Evolutionary conservation across 176 grass and related monocot genomes (phyloP).

Genomic region (Oryza glaberrima): DNA sequence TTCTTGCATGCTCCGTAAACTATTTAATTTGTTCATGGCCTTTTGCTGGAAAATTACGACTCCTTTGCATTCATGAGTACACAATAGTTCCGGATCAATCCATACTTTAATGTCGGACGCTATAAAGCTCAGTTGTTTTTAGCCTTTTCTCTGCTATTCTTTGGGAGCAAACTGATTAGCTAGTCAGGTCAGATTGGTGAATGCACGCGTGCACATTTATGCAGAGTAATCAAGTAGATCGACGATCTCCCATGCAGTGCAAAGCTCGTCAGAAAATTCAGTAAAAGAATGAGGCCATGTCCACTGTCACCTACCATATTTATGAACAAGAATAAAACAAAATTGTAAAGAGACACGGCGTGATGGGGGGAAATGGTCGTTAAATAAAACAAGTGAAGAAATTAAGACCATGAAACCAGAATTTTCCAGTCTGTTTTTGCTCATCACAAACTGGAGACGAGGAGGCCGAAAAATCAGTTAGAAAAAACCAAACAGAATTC

Average conservation of each 20-base stretch:
- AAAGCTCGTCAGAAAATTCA: background rate
- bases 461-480: no score
- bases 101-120: no score
- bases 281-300: background rate
- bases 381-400: no score
- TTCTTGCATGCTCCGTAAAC: background rate
- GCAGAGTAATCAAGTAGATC: background rate
- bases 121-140: no score
- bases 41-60: background rate
- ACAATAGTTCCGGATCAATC: no score
- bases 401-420: no score
- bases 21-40: no score
- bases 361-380: background rate
- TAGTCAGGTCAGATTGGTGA: background rate
- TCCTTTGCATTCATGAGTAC: background rate
- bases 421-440: no score
- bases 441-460: no score
- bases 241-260: background rate
- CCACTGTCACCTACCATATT: background rate
- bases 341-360: background rate
- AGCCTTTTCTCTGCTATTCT: background rate
- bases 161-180: background rate
- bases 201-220: background rate
- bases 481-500: no score
- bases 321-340: background rate